These are phyloP conservation scores for Peronospora destructor DNA, from an alignment of 352 stramenopile species.

Conservation along the genomic window DNA sequence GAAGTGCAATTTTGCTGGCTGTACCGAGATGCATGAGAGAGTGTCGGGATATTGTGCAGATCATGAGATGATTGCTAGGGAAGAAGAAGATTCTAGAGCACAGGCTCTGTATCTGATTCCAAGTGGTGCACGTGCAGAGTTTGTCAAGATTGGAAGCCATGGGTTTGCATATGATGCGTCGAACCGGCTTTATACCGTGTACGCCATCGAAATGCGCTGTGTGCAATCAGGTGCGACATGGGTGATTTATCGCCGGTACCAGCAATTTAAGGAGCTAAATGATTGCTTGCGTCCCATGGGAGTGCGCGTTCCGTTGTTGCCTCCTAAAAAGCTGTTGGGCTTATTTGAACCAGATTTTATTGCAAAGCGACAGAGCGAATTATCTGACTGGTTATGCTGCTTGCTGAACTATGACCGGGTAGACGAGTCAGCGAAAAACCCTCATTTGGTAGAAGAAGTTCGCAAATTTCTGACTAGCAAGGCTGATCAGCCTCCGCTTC, in stretches of 20 bases:
- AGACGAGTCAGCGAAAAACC: constrained; percentile 65
- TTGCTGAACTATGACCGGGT: constrained; percentile 70
- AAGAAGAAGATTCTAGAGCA: constrained; percentile 73
- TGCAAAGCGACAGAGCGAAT: constrained; percentile 55
- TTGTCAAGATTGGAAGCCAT: constrained; percentile 71
- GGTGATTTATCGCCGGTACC: constrained; percentile 80
- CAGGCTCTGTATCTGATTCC: constrained; percentile 80
- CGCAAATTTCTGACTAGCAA: constrained; percentile 76
- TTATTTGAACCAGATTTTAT: constrained; percentile 82
- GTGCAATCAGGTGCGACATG: constrained; percentile 63
- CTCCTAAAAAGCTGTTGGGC: constrained; percentile 79
- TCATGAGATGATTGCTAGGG: constrained; percentile 74
- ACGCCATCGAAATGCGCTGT: constrained; percentile 73
- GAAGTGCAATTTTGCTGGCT: constrained; percentile 47
- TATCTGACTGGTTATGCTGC: constrained; percentile 60
- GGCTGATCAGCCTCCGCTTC: constrained; percentile 71
- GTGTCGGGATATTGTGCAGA: constrained; percentile 63
- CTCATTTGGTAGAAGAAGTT: constrained; percentile 69
- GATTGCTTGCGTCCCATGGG: constrained; percentile 54
- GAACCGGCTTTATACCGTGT: constrained; percentile 76
- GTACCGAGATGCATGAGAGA: constrained; percentile 54
- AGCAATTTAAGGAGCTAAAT: constrained; percentile 78
- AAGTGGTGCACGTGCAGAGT: constrained; percentile 51
- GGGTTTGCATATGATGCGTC: constrained; percentile 69
- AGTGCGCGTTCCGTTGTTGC: constrained; percentile 65